Evolutionary conservation across 1,284 basidiomycete genomes (phyloP).

Genomic region (Rhodotorula sp.): DNA sequence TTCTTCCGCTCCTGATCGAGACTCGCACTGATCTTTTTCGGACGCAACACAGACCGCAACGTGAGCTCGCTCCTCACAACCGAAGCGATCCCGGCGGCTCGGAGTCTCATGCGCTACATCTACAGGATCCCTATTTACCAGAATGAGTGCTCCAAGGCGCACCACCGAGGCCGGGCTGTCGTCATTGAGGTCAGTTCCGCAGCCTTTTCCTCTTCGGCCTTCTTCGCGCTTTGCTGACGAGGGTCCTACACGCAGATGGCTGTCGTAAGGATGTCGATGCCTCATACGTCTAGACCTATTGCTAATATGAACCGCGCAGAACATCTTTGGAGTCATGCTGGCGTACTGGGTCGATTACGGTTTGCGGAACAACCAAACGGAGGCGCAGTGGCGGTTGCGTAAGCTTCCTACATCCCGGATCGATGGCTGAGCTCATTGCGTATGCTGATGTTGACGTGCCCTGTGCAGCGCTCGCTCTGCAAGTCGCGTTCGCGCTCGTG

Average conservation of each 20-base stretch:
- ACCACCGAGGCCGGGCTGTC: slow-evolving; percentile 4
- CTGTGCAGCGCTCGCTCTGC: slow-evolving; percentile 1
- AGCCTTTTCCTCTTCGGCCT: neutral
- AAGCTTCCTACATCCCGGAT: neutral
- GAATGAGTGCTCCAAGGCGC: slow-evolving; percentile 8
- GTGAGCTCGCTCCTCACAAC: neutral
- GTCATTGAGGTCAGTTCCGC: neutral
- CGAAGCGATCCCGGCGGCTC: neutral
- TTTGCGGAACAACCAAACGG: neutral
- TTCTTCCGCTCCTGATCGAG: neutral
- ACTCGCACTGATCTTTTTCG: neutral
- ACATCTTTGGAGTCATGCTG: slow-evolving; percentile 2
- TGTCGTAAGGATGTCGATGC: no score
- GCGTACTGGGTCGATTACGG: slow-evolving; percentile 9
- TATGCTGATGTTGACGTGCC: neutral
- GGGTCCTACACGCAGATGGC: neutral
- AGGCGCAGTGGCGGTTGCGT: slow-evolving; percentile 5
- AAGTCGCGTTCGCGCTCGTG: slow-evolving; percentile 3
- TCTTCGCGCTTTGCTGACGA: neutral
- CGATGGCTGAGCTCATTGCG: neutral
- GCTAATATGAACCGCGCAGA: no score
- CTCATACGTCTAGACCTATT: no score
- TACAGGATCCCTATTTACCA: slow-evolving; percentile 1
- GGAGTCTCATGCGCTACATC: neutral
- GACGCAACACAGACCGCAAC: neutral